Evolutionary conservation across 441 rosid genomes (phyloP).

Genomic region (Aquilaria agallochum): DNA sequence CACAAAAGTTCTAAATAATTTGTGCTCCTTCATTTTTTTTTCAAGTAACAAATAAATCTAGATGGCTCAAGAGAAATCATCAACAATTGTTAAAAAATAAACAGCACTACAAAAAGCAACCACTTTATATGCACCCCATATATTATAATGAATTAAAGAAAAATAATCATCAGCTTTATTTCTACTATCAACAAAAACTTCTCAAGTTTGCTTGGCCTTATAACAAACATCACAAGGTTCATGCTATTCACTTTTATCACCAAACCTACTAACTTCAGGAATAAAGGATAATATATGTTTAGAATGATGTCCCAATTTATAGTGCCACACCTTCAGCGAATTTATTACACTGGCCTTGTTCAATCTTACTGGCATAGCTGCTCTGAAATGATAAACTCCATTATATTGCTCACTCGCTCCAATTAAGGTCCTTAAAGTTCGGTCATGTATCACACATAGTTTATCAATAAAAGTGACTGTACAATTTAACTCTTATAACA

Average conservation of each 20-base stretch:
- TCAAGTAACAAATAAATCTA: slow-evolving; percentile 14
- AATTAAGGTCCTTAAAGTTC: slow-evolving; percentile 13
- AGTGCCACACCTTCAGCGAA: slow-evolving; percentile 2
- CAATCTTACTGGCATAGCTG: background rate
- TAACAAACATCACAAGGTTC: background rate
- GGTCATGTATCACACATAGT: slow-evolving; percentile 10
- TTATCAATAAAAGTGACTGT: slow-evolving; percentile 1
- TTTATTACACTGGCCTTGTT: background rate
- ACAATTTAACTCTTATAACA: background rate
- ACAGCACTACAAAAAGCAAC: background rate
- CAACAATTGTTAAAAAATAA: slow-evolving; percentile 13
- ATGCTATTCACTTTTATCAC: too few relatives aligned
- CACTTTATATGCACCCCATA: slow-evolving; percentile 13
- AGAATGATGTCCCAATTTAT: slow-evolving; percentile 6
- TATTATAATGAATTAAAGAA: slow-evolving; percentile 16
- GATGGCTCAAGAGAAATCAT: slow-evolving; percentile 4
- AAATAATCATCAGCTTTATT: background rate
- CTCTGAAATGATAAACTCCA: background rate
- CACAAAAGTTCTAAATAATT: background rate
- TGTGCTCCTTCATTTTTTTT: background rate
- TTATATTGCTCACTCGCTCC: slow-evolving; percentile 4
- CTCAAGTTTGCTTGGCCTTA: slow-evolving; percentile 5
- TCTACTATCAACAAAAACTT: background rate
- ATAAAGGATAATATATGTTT: background rate
- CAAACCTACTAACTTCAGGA: background rate